Percentiles rank a stretch among this genome's conserved stretches.
Evolutionary conservation across 2,329 filamentous ascomycete genomes (phyloP).

Genomic region (Cladosporium phlei): DNA sequence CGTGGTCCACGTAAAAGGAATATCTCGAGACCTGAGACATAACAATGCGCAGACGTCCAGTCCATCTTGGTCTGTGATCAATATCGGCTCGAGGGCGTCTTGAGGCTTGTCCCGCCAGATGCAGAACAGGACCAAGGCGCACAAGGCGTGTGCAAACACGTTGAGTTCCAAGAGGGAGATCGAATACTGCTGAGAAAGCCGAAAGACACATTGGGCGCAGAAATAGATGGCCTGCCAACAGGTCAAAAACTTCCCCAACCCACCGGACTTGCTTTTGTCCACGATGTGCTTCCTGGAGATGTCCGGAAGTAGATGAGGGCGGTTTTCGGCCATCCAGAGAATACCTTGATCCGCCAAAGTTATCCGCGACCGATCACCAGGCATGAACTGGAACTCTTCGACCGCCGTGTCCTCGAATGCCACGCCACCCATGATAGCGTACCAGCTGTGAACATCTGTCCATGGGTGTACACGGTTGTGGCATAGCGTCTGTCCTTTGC

Average conservation of each 20-base stretch:
- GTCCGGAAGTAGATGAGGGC: conserved; percentile 4
- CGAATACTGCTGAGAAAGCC: conserved; percentile 15
- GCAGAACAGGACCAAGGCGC: conserved; percentile 17
- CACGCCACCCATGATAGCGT: conserved; percentile 22
- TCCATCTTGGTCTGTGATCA: background rate
- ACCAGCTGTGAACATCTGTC: conserved; percentile 19
- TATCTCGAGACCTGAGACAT: too few species aligned
- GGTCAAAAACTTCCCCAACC: conserved; percentile 16
- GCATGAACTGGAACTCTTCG: background rate
- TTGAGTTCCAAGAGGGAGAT: conserved; percentile 22
- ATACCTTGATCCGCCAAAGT: background rate
- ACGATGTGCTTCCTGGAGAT: conserved; percentile 2
- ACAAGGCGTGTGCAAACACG: conserved; percentile 20
- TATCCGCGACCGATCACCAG: background rate
- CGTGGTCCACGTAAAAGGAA: too few species aligned
- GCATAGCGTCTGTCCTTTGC: background rate
- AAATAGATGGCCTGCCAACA: conserved; percentile 20
- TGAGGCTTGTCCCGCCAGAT: conserved; percentile 23
- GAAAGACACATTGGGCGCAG: conserved; percentile 17
- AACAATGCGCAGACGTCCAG: conserved; percentile 1
- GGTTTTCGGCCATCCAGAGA: background rate
- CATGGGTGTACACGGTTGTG: conserved; percentile 7
- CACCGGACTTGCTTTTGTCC: conserved; percentile 19
- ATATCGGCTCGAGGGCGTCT: conserved; percentile 14
- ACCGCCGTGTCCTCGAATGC: conserved; percentile 9